A percentile compares a stretch with the other conserved stretches of the same genome.
These are phyloP conservation scores for Paxillus involutus DNA, from an alignment of 768 basidiomycete species.

Conservation along the genomic window DNA sequence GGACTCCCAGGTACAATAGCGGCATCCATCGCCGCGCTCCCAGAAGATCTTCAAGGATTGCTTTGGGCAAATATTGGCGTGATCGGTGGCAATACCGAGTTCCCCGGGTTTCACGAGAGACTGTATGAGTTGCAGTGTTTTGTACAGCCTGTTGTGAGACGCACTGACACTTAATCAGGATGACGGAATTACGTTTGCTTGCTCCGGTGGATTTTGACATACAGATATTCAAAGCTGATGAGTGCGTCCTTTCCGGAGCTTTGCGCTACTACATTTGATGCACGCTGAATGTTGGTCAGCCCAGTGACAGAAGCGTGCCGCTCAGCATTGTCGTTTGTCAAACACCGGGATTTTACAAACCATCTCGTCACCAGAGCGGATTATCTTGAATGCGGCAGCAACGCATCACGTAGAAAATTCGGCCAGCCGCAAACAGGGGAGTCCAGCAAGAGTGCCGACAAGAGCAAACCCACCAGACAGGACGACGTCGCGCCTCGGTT, in stretches of 20 bases:
- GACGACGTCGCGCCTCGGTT: constrained; percentile 25
- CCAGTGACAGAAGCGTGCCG: constrained; percentile 67
- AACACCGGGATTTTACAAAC: constrained; percentile 47
- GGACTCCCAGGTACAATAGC: constrained; percentile 80
- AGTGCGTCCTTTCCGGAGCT: constrained; percentile 52
- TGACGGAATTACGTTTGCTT: constrained; percentile 70
- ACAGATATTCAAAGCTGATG: constrained; percentile 63
- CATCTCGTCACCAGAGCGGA: constrained; percentile 74
- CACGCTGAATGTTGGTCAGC: constrained; percentile 33
- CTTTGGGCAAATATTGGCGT: constrained; percentile 95
- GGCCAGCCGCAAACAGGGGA: constrained; percentile 50
- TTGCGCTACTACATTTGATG: background rate
- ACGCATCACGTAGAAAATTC: constrained; percentile 75
- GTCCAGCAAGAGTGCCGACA: constrained; percentile 19
- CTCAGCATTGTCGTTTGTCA: constrained; percentile 59
- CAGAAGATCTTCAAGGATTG: constrained; percentile 83
- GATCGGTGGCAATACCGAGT: constrained; percentile 79
- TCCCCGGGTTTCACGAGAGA: constrained; percentile 71
- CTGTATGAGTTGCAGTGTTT: constrained; percentile 52
- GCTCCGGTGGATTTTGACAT: constrained; percentile 85
- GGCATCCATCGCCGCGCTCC: constrained; percentile 71
- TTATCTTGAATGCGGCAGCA: constrained; percentile 82
- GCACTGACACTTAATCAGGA: constrained; percentile 41
- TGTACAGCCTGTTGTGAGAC: constrained; percentile 13
- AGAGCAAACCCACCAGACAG: constrained; percentile 17